A percentile compares a stretch with the other conserved stretches of the same genome.
These are phyloP conservation scores for Pseudonectria foliicola DNA, from an alignment of 2,329 filamentous ascomycete genomes.

Conservation along the genomic window DNA sequence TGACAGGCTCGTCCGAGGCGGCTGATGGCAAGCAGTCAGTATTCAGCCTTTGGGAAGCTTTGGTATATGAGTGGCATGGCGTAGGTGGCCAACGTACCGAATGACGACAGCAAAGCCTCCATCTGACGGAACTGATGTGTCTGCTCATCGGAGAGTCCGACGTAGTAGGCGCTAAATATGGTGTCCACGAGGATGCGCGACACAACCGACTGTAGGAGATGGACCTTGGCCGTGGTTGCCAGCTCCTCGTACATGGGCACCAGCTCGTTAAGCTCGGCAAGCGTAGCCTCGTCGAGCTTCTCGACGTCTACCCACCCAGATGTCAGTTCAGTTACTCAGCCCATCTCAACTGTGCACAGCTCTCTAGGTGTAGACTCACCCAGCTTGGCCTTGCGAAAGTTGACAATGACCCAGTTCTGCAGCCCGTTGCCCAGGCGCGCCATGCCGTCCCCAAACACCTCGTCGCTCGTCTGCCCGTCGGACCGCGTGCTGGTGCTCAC, in stretches of 20 bases:
- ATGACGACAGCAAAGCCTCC: conserved; percentile 37
- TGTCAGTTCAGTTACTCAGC: too few relatives aligned
- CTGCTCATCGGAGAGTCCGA: conserved; percentile 52
- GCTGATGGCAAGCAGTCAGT: conserved; percentile 12
- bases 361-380: too few relatives aligned
- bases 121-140: conserved; percentile 42
- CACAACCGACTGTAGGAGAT: conserved; percentile 56
- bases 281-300: conserved; percentile 32
- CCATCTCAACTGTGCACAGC: too few relatives aligned
- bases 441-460: conserved; percentile 57
- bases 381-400: conserved; percentile 58
- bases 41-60: conserved; percentile 1
- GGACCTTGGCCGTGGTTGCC: conserved; percentile 47
- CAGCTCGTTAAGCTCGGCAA: conserved; percentile 38
- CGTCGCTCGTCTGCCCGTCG: conserved; percentile 57
- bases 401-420: conserved; percentile 67
- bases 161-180: conserved; percentile 57
- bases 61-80: conserved; percentile 1
- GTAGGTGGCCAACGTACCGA: conserved; percentile 28
- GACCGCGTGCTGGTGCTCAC: conserved; percentile 60
- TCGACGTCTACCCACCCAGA: conserved; percentile 37
- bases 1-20: conserved; percentile 46
- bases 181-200: conserved; percentile 52
- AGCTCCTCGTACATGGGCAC: conserved; percentile 53
- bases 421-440: conserved; percentile 56